Base-by-base conservation (phyloP, 2,329 filamentous ascomycete genomes). In the Colletotrichum echinochloae region DNA sequence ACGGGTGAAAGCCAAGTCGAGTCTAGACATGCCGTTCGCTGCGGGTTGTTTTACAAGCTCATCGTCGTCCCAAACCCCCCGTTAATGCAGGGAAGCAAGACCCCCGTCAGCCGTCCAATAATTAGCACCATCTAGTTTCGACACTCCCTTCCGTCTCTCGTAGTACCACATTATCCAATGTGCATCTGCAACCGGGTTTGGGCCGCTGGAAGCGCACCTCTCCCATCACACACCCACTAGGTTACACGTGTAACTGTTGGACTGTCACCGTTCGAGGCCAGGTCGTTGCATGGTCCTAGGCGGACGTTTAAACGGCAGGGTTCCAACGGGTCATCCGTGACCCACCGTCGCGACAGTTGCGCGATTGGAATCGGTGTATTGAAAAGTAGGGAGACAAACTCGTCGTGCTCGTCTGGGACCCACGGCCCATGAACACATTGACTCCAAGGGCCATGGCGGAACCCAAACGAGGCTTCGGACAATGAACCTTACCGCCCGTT, bases 111-210 rank as follows among this genome's bases (percentile, higher is more conserved):
- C 49, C 46, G 28, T 41, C 52, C 37, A 52, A 67, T 59, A n/a
- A n/a, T n/a, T n/a, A 67, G 30, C 57, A 39, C 56, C 33, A 30
- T 30, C 37, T 30, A 26, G 55, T n/a, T n/a, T n/a, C n/a, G n/a
- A 41, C 54, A 46, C 57, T 63, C 64, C 68, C 68, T 71, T 68
- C 57, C 51, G 41, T 62, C 37, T 52, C 68, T 62, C 51, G 35
- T 49, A 56, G 51, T 33, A 66, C 23, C 46, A 51, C 61, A 35
- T 46, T 39, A 30, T 26, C 65, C 23, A 33, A 52, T 56, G n/a
- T 37, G 30, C 55, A 46, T 46, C 56, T 44, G 16, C 51, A 57
- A 52, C 52, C 51, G 44, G 57, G 51, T 56, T 67, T 33, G 41
- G n/a, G 39, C 26, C 20, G 49, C 55, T 55, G 26, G 33, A 9